Evolutionary conservation across 768 basidiomycete species (phyloP), one percentile per base, ranked within the genome.

Genomic region (Tubosaeta brunneosetosa): DNA sequence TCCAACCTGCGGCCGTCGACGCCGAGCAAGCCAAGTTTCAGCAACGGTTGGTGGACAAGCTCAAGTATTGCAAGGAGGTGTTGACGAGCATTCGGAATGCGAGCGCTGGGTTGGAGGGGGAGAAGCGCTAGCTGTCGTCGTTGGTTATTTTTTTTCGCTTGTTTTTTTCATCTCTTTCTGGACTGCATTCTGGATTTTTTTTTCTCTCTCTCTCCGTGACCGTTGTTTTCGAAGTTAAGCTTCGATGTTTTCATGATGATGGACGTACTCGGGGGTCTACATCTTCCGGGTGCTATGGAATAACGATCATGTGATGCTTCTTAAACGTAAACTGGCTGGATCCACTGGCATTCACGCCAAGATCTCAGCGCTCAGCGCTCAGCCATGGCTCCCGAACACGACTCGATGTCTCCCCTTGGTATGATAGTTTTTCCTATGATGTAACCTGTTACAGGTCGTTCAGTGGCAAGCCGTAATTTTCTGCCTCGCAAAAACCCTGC

Each of bases 21-120:
- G 71, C 77, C 5, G 83, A 83, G 14, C 68, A 81, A 56, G 73
- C 75, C 49, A 86, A 85, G 69, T 80, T 83, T 60, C 74, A 80
- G 49, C 78, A 80, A 60, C 78, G 78, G 49, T 67, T 93, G 33
- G 68, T 92, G 31, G 86, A 86, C 57, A 92, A 92, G 73, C 77
- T 93, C 60, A 85, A 85, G 69, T 94, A 89, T 68, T 90, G 86
- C 74, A 86, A 85, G 65, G 91, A 94, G 66, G 88, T 94, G 32
- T 75, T 94, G 44, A 67, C 77, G 50, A 85, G 83, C 55, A 91
- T 91, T 57, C 74, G 76, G 49, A 80, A 77, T 47, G 85, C 83
- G 41, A 84, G 79, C 59, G 76, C 70, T 2, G 68, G 68, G 26
- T 73, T 69, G 22, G 59, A 25, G 33, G 56, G 53, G 9, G 61